A percentile compares a stretch with the other conserved stretches of the same genome.
phyloP scores from a whole-genome alignment of 2,329 filamentous ascomycete species.

The Fusarium veterinarium region DNA sequence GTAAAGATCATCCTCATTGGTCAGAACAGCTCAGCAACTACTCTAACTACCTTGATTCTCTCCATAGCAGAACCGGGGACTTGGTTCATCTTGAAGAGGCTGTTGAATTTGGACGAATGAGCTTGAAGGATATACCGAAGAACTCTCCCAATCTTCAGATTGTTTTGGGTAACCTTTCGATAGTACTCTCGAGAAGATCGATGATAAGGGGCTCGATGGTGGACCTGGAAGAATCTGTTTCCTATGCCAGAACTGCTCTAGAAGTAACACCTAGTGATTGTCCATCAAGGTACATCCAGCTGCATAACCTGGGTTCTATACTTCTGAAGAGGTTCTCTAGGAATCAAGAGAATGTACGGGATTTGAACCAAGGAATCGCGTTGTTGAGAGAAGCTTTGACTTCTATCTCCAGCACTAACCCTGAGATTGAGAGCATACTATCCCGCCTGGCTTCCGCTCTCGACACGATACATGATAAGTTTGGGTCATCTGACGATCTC shows the following conservation, averaged over 20 bases:
- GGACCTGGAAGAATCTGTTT: not conserved
- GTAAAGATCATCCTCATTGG: not conserved
- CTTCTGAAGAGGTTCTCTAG: not conserved
- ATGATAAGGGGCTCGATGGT: not conserved
- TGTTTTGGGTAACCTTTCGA: not conserved
- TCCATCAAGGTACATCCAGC: not conserved
- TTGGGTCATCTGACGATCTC: not conserved
- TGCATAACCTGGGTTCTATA: not conserved
- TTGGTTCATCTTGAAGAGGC: not conserved
- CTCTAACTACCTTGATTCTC: not conserved
- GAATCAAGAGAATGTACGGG: accelerated
- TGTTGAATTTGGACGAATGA: not conserved
- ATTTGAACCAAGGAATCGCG: not conserved
- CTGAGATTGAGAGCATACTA: not conserved
- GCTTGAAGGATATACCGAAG: not conserved
- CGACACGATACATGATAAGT: not conserved
- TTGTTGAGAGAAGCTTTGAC: not conserved
- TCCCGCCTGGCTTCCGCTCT: not conserved
- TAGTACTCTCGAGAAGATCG: not conserved
- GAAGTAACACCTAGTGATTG: accelerated
- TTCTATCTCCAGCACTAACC: not conserved
- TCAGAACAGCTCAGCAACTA: not conserved
- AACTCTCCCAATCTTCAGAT: not conserved
- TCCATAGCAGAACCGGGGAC: not conserved
- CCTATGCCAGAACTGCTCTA: not conserved